Evolutionary conservation across 495 filamentous ascomycete genomes (phyloP), one percentile per base, ranked within the genome.

Genomic region (Neurospora sp.): DNA sequence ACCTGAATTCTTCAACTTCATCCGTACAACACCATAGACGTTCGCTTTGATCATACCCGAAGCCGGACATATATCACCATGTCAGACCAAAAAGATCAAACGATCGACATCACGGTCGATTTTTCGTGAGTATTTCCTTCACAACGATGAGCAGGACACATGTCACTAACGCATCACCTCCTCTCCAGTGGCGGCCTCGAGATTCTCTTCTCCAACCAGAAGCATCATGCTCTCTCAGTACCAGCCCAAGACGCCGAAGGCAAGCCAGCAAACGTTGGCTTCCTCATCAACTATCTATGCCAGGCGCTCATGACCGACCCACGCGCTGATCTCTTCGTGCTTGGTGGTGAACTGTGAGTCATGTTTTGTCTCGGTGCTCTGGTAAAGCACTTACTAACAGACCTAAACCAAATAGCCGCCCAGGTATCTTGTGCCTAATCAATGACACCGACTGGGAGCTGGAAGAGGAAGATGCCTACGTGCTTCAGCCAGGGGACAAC

Each of bases 361-460:
- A 1, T 71, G 69, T 37, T 44, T 4, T 69, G 10, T 27, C 23
- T 14, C 12, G 71, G 14, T 54, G n/a, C 5, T 4, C 71, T 42
- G 72, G 18, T 54, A n/a, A 41, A 41, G 38, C 40, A 37, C 41
- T 12, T 39, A 31, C 70, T 39, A n/a, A 44, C 41, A 71, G 37
- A 48, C 35, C 72, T 46, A 8, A 72, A 48, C 59, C 23, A 11
- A 72, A 46, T 76, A 98, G 96, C 40, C 93, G 96, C 69, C 95
- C 96, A 7, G 96, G 96, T n/a, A 97, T 98, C 77, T 88, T 99
- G 69, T 96, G 98, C 18, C 85, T 99, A 73, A 94, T 99, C 81
- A 99, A 99, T 80, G 95, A 99, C 76, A 91, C 92, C 54, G 96
- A 99, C 79, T 99, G 96, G 96, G 94, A 98, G 83, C 88, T 99